A percentile compares a stretch with the other conserved stretches of the same genome.
Evolutionary conservation across 1,139 yeast species (phyloP).

Genomic region (Sugiyamaella sp.): DNA sequence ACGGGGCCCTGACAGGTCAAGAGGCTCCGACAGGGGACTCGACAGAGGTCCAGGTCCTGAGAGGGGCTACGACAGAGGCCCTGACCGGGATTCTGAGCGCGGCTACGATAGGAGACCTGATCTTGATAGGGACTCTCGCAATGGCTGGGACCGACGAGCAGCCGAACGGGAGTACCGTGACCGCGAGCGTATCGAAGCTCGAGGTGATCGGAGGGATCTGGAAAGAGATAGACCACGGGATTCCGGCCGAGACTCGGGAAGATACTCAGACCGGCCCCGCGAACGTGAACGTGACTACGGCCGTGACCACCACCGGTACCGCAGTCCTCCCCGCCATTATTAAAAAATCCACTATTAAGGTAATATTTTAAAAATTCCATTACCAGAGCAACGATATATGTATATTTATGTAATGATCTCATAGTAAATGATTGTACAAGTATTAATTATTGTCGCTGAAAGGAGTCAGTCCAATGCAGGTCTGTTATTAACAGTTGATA

Average conservation of each 20-base stretch:
- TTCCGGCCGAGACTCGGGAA: constrained; percentile 4
- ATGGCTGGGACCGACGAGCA: constrained; percentile 8
- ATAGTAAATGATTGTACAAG: too few relatives aligned
- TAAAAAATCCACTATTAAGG: not conserved
- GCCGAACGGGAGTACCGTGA: not conserved
- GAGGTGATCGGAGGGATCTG: not conserved
- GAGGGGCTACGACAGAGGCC: not conserved
- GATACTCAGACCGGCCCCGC: not conserved
- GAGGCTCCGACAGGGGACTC: not conserved
- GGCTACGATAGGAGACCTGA: not conserved
- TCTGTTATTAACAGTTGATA: too few relatives aligned
- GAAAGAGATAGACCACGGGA: constrained; percentile 1
- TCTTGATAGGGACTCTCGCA: not conserved
- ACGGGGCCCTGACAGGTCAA: constrained; percentile 1
- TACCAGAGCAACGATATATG: too few relatives aligned
- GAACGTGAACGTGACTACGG: not conserved
- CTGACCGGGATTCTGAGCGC: not conserved
- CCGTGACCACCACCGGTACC: not conserved
- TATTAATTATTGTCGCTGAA: too few relatives aligned
- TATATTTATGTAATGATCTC: too few relatives aligned
- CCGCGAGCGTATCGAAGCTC: not conserved
- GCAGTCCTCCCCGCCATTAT: constrained; percentile 12
- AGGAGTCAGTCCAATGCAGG: too few relatives aligned
- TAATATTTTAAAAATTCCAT: not conserved
- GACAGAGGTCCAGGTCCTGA: not conserved